These are phyloP conservation scores for Penicillium corylophilum DNA, from an alignment of 2,329 filamentous ascomycete species.

Conservation along the genomic window DNA sequence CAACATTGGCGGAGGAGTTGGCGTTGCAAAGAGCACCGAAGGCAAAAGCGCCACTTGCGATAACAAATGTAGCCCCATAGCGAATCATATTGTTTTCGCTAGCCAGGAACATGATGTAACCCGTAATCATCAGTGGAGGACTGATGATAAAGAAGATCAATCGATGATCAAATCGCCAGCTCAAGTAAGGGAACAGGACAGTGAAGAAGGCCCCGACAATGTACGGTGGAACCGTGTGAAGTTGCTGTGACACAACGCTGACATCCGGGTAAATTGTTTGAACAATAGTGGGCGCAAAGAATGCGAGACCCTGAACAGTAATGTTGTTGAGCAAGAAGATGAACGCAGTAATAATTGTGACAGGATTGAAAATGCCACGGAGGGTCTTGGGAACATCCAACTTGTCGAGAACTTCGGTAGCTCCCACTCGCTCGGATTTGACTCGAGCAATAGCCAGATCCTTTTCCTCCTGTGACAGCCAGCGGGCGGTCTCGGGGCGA, in stretches of 20 bases:
- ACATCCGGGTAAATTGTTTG: conserved; percentile 63
- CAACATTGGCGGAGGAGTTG: conserved; percentile 67
- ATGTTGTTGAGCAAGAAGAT: conserved; percentile 67
- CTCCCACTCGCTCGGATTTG: conserved; percentile 65
- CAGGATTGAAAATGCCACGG: conserved; percentile 63
- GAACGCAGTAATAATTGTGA: conserved; percentile 57
- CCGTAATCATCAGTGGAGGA: conserved; percentile 65
- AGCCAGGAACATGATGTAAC: conserved; percentile 70
- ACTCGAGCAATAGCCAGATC: conserved; percentile 65
- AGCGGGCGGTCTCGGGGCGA: conserved; percentile 64
- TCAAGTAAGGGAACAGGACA: conserved; percentile 59
- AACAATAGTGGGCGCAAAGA: conserved; percentile 71
- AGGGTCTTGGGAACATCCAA: conserved; percentile 60
- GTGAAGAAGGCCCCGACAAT: conserved; percentile 67
- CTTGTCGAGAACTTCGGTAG: conserved; percentile 63
- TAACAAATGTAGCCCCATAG: conserved; percentile 70
- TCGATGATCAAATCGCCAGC: conserved; percentile 60
- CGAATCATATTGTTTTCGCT: conserved; percentile 53
- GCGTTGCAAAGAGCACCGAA: conserved; percentile 66
- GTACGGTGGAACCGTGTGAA: conserved; percentile 70
- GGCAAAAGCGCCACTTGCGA: conserved; percentile 63
- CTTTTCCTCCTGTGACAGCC: conserved; percentile 66
- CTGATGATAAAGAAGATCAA: conserved; percentile 60
- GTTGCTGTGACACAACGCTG: conserved; percentile 62
- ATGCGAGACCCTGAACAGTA: conserved; percentile 68